Base-by-base conservation (phyloP, 2,329 filamentous ascomycete species). In the Neonectria sp. region DNA sequence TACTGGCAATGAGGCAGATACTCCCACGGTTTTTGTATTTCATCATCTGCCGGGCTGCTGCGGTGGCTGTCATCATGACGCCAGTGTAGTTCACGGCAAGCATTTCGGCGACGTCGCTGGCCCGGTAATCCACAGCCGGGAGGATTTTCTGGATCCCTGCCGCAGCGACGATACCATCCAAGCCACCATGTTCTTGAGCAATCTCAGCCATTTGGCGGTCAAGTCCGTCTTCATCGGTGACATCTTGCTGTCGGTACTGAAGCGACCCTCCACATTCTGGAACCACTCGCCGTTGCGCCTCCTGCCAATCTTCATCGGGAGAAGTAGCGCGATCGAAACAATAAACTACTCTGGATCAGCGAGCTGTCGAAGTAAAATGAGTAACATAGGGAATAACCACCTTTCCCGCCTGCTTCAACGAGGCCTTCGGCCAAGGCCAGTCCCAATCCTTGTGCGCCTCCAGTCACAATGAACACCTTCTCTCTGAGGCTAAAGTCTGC, bases 391-490 rank as follows among this genome's bases (percentile, higher is more conserved):
- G 12, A 9, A 6, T 8, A 89, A 24, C 7, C n/a, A 65, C 88
- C 88, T 70, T 84, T 92, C 27, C 92, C 93, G 24, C 93, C 93
- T 27, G 92, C 92, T 79, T 95, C 92, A 13, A 93, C 83, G 15
- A 95, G 81, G 1, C 90, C 92, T 74, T 95, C 92, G 1, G 92
- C 89, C 73, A 95, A 88, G 6, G 91, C 89, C 24, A 95, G 81
- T n/a, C 93, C 93, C 11, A 95, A 85, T 0, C 93, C 93, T 67
- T 90, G 86, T 3, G 89, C 92, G 61, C 88, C 93, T 21, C 93
- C 93, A 2, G 92, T 92, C 3, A 95, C 90, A 33, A 93, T 79
- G 53, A 94, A 88, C 1, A 93, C 86, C 74, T 90, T 91, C 65
- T 89, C 88, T n/a, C 83, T 83, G 40, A 95, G 83, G 69, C 88